Evolutionary conservation across 2,329 filamentous ascomycete species (phyloP).

Genomic region (Pseudogymnoascus sp.): DNA sequence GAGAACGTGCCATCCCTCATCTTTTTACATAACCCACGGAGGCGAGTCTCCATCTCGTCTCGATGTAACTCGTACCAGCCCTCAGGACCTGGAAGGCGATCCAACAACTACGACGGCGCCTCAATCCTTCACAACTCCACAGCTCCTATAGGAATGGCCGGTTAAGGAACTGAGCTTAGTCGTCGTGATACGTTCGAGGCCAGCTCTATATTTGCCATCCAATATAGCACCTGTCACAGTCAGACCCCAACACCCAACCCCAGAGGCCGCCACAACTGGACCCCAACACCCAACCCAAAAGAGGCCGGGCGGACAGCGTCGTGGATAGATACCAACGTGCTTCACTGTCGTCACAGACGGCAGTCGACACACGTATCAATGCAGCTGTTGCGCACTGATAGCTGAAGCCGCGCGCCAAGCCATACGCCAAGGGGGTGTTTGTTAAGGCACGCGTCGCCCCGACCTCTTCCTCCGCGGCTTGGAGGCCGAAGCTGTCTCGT

Average conservation of each 20-base stretch:
- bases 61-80: background rate
- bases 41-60: background rate
- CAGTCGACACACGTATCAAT: background rate
- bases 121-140: background rate
- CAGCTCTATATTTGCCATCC: background rate
- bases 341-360: background rate
- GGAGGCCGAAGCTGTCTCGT: constrained; percentile 1
- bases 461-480: background rate
- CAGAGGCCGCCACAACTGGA: background rate
- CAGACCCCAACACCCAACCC: background rate
- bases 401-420: constrained; percentile 3
- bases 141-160: background rate
- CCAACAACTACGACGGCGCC: background rate
- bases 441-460: background rate
- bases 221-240: background rate
- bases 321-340: constrained; percentile 5
- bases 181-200: background rate
- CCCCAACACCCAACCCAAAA: background rate
- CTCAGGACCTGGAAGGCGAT: background rate
- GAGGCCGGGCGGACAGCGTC: background rate
- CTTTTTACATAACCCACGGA: background rate
- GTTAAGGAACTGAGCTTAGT: background rate
- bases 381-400: background rate
- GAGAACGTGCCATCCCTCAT: background rate
- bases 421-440: background rate